phyloP scores from a whole-genome alignment of 129 eudicot genomes.

The Centella asiatica region DNA sequence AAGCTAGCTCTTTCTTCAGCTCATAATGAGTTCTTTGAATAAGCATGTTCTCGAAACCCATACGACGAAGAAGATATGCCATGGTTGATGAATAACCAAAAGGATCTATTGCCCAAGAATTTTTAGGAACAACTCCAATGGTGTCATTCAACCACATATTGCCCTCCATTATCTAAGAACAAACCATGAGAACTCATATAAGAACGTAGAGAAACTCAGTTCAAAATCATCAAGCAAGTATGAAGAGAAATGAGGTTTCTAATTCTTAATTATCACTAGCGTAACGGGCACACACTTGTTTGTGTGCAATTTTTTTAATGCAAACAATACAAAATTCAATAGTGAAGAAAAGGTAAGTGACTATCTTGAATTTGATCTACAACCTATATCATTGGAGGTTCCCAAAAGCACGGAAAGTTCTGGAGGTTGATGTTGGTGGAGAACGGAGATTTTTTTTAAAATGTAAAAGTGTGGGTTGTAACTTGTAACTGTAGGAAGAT shows the following conservation, averaged over 20 bases:
- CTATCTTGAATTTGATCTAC: too few species aligned
- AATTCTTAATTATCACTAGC: neutral
- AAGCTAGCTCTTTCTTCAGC: conserved; percentile 85
- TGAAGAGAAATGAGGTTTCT: neutral
- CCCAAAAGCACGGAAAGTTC: too few species aligned
- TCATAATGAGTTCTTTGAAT: conserved; percentile 98
- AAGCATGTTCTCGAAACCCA: conserved; percentile 99
- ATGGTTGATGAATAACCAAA: conserved; percentile 95
- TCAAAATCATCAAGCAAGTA: neutral
- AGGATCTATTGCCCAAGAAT: conserved; percentile 98
- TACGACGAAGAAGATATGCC: conserved; percentile 99
- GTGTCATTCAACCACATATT: conserved; percentile 97
- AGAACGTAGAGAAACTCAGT: neutral
- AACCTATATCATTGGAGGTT: too few species aligned
- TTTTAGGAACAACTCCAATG: conserved; percentile 79
- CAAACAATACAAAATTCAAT: too few species aligned
- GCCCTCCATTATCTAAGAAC: conserved; percentile 78
- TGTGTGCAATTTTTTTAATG: too few species aligned
- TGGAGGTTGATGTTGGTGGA: too few species aligned
- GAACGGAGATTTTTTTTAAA: too few species aligned
- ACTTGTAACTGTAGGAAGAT: too few species aligned
- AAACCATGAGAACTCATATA: neutral
- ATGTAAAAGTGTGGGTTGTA: too few species aligned
- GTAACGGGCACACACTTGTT: too few species aligned
- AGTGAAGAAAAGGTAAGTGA: too few species aligned